Evolutionary conservation across 371 early-diverging fungal genomes (phyloP), one percentile per base, ranked within the genome.

Genomic region (Mucor sp.): DNA sequence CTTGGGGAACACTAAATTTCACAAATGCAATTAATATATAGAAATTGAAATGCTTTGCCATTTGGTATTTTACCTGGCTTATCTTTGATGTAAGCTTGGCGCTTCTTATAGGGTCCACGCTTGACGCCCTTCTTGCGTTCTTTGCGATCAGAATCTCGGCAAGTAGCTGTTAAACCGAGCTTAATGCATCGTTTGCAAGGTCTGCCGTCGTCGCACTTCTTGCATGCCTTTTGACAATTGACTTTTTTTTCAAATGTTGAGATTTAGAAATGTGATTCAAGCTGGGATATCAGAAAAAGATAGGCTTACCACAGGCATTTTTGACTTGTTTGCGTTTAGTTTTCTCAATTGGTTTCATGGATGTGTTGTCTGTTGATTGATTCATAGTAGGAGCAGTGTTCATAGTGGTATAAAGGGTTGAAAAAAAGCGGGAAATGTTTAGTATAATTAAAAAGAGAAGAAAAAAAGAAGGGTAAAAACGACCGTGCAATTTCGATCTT

Each of bases 151-250:
- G 94, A 94, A 72, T 94, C 87, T 2, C 87, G 81, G 68, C 97
- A 96, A 3, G 91, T 84, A 12, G 87, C 88, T 1, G 79, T 82
- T 32, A 95, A 68, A 28, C 87, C 90, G 62, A 91, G 89, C 65
- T 89, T 90, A 69, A 93, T 75, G 68, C 97, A 96, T 27, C 97
- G 90, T 62, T 82, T 77, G 70, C 97, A 96, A 1, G 97, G 97
- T 68, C 97, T 79, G 9, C 85, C 87, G 56, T 94, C 90, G 68
- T 95, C 95, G 71, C 97, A 96, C 75, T 94, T 95, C 76, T 96
- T 96, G 78, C 97, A 96, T 0, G 96, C 94, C 66, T 91, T 90
- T 79, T 95, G 93, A 68, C 97, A 96, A 67, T 95, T 94, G 66
- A 91, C 92, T 86, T 37, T 37, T 37, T 37, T 12, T 37, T 37